phyloP scores from a whole-genome alignment of 2,329 filamentous ascomycete species.

The Colletotrichum sp. region DNA sequence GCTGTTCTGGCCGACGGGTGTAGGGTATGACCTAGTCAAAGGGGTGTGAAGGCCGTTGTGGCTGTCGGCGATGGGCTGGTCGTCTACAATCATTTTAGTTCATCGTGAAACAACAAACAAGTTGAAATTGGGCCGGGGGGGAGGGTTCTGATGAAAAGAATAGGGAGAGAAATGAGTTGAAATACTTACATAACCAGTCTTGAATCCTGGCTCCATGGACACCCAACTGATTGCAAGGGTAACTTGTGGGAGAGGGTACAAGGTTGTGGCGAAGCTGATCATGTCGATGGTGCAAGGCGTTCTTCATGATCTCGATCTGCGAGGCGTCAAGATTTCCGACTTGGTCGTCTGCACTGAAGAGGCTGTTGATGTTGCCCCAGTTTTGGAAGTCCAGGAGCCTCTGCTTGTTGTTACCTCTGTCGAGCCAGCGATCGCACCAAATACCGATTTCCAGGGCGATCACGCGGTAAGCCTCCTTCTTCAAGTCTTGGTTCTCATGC shows the following conservation, averaged over 20 bases:
- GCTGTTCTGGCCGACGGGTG: not conserved
- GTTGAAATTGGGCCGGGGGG: not conserved
- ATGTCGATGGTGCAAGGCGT: conserved; percentile 37
- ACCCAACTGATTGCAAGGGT: conserved; percentile 28
- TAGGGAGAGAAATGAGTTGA: no score
- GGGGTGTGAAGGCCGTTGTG: not conserved
- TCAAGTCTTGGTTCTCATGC: conserved; percentile 43
- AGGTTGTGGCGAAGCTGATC: conserved; percentile 20
- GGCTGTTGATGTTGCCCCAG: conserved; percentile 27
- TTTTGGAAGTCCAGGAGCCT: conserved; percentile 34
- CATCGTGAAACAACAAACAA: not conserved
- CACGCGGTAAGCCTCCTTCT: conserved; percentile 27
- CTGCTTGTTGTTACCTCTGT: conserved; percentile 28
- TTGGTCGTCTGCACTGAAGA: conserved; percentile 33
- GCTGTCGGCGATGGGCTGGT: not conserved
- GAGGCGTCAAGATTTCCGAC: conserved; percentile 32
- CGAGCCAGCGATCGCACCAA: conserved; percentile 35
- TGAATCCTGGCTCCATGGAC: conserved; percentile 28
- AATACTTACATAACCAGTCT: conserved; percentile 42
- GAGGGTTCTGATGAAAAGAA: not conserved
- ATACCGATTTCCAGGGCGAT: conserved; percentile 33
- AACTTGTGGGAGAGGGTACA: not conserved
- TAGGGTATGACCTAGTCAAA: not conserved
- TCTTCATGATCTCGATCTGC: conserved; percentile 28
- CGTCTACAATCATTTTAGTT: not conserved